Base-by-base conservation (phyloP, 2,329 filamentous ascomycete genomes). In the Aspergillus sp. region DNA sequence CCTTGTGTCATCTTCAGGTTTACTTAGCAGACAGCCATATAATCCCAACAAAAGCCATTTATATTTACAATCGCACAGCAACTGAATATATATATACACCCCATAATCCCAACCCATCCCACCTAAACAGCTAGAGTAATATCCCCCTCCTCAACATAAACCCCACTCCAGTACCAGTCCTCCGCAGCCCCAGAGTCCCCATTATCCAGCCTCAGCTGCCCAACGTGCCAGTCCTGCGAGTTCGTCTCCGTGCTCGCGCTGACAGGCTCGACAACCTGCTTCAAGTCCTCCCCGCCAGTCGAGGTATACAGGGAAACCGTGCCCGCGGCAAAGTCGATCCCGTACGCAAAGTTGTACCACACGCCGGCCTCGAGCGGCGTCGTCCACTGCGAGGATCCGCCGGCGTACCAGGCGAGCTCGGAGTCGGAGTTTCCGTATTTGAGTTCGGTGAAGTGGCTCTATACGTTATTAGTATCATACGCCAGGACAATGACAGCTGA, bases 291-390 rank as follows among this genome's bases (percentile, higher is more conserved):
- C 14, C 77, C 76, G 37, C 86, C 87, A 15, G 84, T 87, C 0
- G 86, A 89, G 73, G 90, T 86, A 83, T 87, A 90, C 74, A 90
- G 86, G 12, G 82, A 83, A 31, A 91, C 87, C 5, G 81, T 84
- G 63, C 81, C 77, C 40, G 77, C 81, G 15, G 73, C 74, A 66
- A 91, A 91, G 76, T 91, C 83, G 60, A 90, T 89, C 70, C 87
- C 87, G 67, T 90, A 90, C 48, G 87, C 88, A 66, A 90, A 81
- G 70, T 91, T 91, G 72, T 91, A 88, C 88, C 88, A 91, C 11
- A 86, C 83, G 41, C 81, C 84, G 1, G 87, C 79, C 53, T 79
- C 79, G 71, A 88, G 86, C 60, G 83, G 78, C 1, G 81, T 79
- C 65, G 82, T 83, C 87, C 87, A 91, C 65, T 89, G 77, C 50